Percentiles rank a stretch among this genome's conserved stretches.
phyloP scores from a whole-genome alignment of 768 basidiomycete genomes.

The Hortiboletus flavorubellus region DNA sequence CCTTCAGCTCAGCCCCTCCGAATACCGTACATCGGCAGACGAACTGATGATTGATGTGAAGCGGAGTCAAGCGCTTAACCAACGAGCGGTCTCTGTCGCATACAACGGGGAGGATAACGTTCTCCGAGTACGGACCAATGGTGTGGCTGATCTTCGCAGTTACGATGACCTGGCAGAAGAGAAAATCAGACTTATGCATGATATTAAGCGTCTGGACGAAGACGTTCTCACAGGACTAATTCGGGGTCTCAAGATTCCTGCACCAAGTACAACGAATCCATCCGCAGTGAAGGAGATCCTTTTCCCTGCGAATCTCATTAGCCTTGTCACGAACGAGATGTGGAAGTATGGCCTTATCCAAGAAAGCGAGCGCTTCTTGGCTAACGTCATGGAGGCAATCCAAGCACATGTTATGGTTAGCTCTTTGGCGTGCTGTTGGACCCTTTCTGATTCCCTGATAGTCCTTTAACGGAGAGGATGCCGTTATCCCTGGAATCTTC shows the following conservation, averaged over 20 bases:
- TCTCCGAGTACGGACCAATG: constrained; percentile 61
- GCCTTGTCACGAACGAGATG: constrained; percentile 99
- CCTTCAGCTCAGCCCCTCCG: constrained; percentile 54
- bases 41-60: constrained; percentile 75
- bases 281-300: constrained; percentile 96
- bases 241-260: constrained; percentile 88
- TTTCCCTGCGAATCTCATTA: constrained; percentile 98
- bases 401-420: constrained; percentile 97
- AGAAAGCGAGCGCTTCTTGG: constrained; percentile 96
- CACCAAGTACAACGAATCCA: constrained; percentile 84
- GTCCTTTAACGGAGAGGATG: constrained; percentile 92
- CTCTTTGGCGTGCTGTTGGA: constrained; percentile 13
- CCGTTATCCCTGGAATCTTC: constrained; percentile 94
- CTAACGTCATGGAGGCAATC: constrained; percentile 97
- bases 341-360: constrained; percentile 98
- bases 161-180: constrained; percentile 92
- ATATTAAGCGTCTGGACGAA: constrained; percentile 85
- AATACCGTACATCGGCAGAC: constrained; percentile 71
- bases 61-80: constrained; percentile 65
- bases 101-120: constrained; percentile 79
- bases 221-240: constrained; percentile 90
- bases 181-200: constrained; percentile 91
- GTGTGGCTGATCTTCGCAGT: constrained; percentile 66
- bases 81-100: constrained; percentile 85
- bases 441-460: constrained; percentile 27